Base-by-base conservation (phyloP, 805 yeast species). In the Candida hungchunana region DNA sequence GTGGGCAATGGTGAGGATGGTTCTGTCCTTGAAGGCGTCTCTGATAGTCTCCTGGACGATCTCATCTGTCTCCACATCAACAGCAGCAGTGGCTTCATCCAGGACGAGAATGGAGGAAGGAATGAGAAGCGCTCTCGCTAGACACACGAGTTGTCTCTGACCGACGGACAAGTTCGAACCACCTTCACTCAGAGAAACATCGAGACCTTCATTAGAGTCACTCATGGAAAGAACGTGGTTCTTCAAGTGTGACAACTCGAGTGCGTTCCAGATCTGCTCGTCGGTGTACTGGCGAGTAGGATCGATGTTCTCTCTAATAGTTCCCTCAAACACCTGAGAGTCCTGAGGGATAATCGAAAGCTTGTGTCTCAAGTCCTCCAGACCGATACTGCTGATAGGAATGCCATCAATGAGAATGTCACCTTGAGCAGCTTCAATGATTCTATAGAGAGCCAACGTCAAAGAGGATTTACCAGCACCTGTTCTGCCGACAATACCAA, bases 401-500 rank as follows among this genome's bases (percentile, higher is more conserved):
- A 85, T 54, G 18, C 73, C 77, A 62, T 89, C 96, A 48, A 88
- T 81, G 12, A 63, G 64, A 48, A 88, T 83, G 25, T 64, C 59
- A n/a, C 94, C 94, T 8, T 59, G 63, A 6, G 79, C 76, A 2
- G 82, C 73, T 60, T 89, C 96, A 51, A 89, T 84, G 30, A 88
- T 75, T 48, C 97, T 67, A 69, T 85, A 88, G 26, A 88, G 63
- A 0, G 96, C 93, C 51, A 86, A 63, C 0, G 95, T 82, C 52
- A 88, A 68, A 1, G 95, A 81, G 0, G 93, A 81, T 59, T 88
- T 88, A 46, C 97, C 97, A 3, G 97, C 97, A 45, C 97, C 97
- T 0, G 97, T 89, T 56, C 97, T 75, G 18, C 97, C 97, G 38
- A 90, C 97, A 60, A 89, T 88, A 43, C 97, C 97, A 54, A 89